Base-by-base conservation (phyloP, 2,329 filamentous ascomycete genomes). In the Phyllosticta citribraziliensis region DNA sequence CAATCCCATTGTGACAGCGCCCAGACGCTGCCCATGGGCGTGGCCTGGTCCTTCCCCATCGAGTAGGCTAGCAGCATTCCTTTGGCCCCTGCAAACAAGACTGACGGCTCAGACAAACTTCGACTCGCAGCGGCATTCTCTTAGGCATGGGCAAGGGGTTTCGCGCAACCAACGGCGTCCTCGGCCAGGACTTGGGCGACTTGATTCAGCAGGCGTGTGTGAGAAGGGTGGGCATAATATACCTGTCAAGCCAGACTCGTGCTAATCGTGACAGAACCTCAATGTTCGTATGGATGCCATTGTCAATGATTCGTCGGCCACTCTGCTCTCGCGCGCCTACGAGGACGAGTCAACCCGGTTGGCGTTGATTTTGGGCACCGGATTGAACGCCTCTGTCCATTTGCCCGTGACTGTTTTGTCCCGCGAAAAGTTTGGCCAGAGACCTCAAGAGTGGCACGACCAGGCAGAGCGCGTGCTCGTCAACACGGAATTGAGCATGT, bases 401-500 rank as follows among this genome's bases (percentile, higher is more conserved):
- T 79, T 85, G 33, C 84, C 84, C 2, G 78, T 82, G 12, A 70
- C 72, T 33, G 77, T 79, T 40, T 78, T 87, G 47, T 80, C 80
- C 2, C 67, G 70, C 19, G 73, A 76, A 57, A 87, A 87, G 65
- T 85, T 84, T 68, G 82, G 82, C 30, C 67, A 70, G 27, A 77
- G 84, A 56, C 78, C 82, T 1, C 72, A 78, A 17, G 76, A 76
- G 50, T 85, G 82, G 82, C 78, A 82, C 62, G 75, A 79, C 27
- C 74, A 78, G 51, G 82, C 83, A n/a, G 76, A 80, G 30, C 79
- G 84, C 63, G 84, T 87, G 33, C 80, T 87, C 58, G 79, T 86
- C 66, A 87, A 87, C 69, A 86, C 81, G 8, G 84, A 87, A 68
- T 75, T 86, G 66, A 85, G 83, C 74, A 86, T 87, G 84, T 86